Percentiles rank a stretch among this genome's conserved stretches.
phyloP scores from a whole-genome alignment of 805 yeast genomes.

The Teunomyces tritomae region DNA sequence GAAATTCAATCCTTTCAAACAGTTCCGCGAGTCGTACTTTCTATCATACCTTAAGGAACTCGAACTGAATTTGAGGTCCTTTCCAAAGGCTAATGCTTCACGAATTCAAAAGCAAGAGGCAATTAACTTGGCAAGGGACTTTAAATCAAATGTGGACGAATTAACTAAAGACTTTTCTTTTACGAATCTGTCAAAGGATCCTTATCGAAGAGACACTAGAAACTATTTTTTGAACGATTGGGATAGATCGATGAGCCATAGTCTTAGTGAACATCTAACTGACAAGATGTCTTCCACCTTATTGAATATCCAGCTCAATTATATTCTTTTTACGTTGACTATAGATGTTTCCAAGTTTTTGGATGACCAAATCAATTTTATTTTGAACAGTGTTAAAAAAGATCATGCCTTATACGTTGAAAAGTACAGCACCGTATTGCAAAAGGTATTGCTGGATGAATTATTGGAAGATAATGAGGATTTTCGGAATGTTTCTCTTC shows the following conservation, averaged over 20 bases:
- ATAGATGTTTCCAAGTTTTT: conserved; percentile 26
- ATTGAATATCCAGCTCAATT: conserved; percentile 37
- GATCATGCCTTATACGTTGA: conserved; percentile 4
- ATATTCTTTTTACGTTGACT: conserved; percentile 31
- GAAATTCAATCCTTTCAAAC: conserved; percentile 32
- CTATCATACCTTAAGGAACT: conserved; percentile 16
- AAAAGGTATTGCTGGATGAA: conserved; percentile 3
- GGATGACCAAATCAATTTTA: conserved; percentile 12
- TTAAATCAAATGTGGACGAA: conserved; percentile 18
- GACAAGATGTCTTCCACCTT: conserved; percentile 25
- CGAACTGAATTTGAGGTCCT: conserved; percentile 11
- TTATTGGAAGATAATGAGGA: conserved; percentile 6
- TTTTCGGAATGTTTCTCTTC: conserved; percentile 15
- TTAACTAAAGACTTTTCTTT: conserved; percentile 19
- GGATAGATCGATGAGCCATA: conserved; percentile 28
- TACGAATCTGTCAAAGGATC: conserved; percentile 6
- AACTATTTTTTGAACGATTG: conserved; percentile 24
- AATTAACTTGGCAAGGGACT: conserved; percentile 17
- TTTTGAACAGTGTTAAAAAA: background rate
- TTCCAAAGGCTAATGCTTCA: conserved; percentile 14
- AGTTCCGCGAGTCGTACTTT: conserved; percentile 23
- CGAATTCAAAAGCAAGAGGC: conserved; percentile 15
- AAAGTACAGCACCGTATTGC: conserved; percentile 7
- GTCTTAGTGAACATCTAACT: conserved; percentile 22
- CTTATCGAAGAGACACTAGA: background rate